phyloP scores from a whole-genome alignment of 2,329 filamentous ascomycete species.

The Cladophialophora bantiana region DNA sequence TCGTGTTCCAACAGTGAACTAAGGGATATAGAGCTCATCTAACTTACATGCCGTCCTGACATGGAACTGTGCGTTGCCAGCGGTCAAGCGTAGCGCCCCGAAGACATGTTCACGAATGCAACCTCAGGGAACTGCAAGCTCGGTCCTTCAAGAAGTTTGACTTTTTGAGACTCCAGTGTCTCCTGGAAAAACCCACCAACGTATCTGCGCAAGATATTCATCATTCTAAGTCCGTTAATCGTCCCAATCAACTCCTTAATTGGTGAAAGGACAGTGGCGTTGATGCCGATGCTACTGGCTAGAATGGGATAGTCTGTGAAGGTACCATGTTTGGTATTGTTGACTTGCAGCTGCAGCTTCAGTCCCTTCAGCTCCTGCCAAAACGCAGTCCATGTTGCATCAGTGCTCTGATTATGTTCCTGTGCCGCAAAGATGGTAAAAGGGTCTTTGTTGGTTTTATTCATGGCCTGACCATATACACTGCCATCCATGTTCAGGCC shows the following conservation, averaged over 20 bases:
- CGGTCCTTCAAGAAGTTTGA: constrained; percentile 32
- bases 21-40: neutral
- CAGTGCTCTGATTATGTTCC: constrained; percentile 30
- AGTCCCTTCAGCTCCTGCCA: constrained; percentile 33
- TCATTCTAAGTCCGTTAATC: constrained; percentile 30
- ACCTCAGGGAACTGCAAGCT: constrained; percentile 37
- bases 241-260: constrained; percentile 29
- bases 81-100: neutral
- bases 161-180: constrained; percentile 25
- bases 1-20: neutral
- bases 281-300: constrained; percentile 28
- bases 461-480: constrained; percentile 39
- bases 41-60: neutral
- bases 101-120: constrained; percentile 18
- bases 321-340: constrained; percentile 30
- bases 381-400: constrained; percentile 34
- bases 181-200: constrained; percentile 35
- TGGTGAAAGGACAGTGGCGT: constrained; percentile 15
- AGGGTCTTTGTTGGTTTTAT: constrained; percentile 24
- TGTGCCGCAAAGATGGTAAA: constrained; percentile 34
- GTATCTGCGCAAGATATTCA: constrained; percentile 35
- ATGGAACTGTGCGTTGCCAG: neutral
- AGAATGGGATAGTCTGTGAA: constrained; percentile 39
- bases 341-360: constrained; percentile 34
- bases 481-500: constrained; percentile 49